phyloP scores from a whole-genome alignment of 192 early-diverging fungal genomes.

The Coemansia sp. region DNA sequence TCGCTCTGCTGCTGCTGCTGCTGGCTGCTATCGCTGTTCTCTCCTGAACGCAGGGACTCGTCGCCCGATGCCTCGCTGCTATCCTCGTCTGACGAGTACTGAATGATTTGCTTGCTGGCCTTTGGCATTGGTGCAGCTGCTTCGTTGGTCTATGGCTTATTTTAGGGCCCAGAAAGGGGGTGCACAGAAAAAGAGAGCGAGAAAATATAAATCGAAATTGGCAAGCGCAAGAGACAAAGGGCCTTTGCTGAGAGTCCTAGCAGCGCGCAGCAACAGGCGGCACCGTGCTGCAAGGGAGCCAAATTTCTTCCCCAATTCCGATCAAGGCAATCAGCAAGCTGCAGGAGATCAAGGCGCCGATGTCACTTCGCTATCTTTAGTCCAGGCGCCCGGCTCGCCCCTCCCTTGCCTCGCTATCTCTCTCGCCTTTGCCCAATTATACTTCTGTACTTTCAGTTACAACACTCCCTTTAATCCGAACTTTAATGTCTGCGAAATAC shows the following conservation, averaged over 20 bases:
- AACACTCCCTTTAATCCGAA: too few relatives aligned
- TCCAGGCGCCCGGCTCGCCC: too few relatives aligned
- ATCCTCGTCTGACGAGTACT: constrained; percentile 50
- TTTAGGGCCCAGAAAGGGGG: too few relatives aligned
- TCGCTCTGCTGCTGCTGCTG: constrained; percentile 1
- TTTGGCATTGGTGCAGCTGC: constrained; percentile 15
- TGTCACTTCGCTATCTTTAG: too few relatives aligned
- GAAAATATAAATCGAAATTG: neutral
- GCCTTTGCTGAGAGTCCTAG: neutral
- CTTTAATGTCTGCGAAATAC: constrained; percentile 34
- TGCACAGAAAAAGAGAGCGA: neutral
- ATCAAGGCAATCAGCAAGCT: too few relatives aligned
- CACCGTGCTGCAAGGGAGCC: too few relatives aligned
- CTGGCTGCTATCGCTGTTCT: constrained; percentile 8
- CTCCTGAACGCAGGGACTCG: constrained; percentile 7
- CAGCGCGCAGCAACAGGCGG: too few relatives aligned
- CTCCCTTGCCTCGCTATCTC: too few relatives aligned
- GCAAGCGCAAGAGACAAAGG: neutral
- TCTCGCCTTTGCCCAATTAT: neutral
- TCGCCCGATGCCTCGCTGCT: constrained; percentile 21
- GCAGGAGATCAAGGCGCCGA: too few relatives aligned
- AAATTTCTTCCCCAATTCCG: too few relatives aligned
- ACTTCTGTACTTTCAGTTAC: neutral
- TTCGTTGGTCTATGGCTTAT: too few relatives aligned
- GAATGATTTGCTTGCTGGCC: constrained; percentile 12